These are phyloP conservation scores for Globisporangium splendens DNA, from an alignment of 352 stramenopile species.

Conservation along the genomic window DNA sequence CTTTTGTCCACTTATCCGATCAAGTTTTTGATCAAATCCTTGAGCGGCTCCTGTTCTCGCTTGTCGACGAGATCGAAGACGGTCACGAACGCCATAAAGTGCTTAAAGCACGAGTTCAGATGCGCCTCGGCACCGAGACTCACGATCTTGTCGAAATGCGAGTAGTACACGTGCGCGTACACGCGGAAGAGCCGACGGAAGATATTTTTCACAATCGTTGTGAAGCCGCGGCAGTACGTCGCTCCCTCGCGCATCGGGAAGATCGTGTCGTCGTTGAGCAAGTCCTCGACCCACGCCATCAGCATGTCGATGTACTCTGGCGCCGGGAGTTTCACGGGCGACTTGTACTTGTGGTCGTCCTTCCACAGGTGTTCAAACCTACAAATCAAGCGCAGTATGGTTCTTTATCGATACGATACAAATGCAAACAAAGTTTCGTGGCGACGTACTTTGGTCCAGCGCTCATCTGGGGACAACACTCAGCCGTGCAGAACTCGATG, in stretches of 20 bases:
- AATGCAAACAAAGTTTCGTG: too few relatives aligned
- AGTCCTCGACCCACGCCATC: conserved; percentile 89
- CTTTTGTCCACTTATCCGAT: conserved; percentile 26
- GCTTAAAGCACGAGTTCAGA: conserved; percentile 98
- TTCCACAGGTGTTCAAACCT: conserved; percentile 91
- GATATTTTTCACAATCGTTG: conserved; percentile 88
- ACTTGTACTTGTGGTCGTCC: conserved; percentile 71
- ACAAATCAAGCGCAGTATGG: too few relatives aligned
- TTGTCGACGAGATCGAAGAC: conserved; percentile 93
- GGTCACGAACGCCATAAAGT: conserved; percentile 97
- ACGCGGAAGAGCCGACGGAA: conserved; percentile 96
- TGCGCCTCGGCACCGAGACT: conserved; percentile 92
- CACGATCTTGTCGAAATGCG: conserved; percentile 95
- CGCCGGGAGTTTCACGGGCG: conserved; percentile 59
- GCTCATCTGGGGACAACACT: conserved; percentile 73
- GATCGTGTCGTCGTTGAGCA: conserved; percentile 77
- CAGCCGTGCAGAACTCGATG: conserved; percentile 70
- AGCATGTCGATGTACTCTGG: conserved; percentile 92
- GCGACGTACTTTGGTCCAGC: conserved; percentile 52
- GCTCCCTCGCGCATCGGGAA: conserved; percentile 69
- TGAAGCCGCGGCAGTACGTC: conserved; percentile 82
- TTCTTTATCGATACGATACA: too few relatives aligned
- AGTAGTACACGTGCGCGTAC: conserved; percentile 97
- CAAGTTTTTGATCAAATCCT: conserved; percentile 94
- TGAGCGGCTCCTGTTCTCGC: conserved; percentile 92